Conservation (phyloP, 139 green algal genomes). For the Tetratostichococcus sp. region DNA sequence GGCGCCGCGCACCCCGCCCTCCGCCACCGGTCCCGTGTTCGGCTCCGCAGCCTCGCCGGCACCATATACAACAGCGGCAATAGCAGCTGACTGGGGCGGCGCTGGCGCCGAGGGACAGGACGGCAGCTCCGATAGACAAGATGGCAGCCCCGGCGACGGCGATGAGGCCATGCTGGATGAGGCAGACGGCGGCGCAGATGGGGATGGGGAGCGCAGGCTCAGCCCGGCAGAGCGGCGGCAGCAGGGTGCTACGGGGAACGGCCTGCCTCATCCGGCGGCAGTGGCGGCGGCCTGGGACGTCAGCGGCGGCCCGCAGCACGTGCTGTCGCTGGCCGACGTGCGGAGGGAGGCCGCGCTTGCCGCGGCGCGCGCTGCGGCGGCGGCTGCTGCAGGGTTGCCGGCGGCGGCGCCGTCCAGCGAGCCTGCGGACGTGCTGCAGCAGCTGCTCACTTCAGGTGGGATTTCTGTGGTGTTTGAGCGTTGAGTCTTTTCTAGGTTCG, state of each 20-base stretch:
- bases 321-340: conserved; percentile 24
- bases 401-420: not conserved
- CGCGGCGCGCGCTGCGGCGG: not conserved
- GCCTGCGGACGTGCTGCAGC: conserved; percentile 17
- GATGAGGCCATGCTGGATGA: not conserved
- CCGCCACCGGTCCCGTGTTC: not conserved
- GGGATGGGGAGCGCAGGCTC: no score
- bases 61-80: no score
- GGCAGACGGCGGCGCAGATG: not conserved
- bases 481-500: no score
- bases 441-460: conserved; percentile 26
- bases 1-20: not conserved
- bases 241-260: not conserved
- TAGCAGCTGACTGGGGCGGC: not conserved
- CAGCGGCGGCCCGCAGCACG: not conserved
- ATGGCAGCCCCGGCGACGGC: no score
- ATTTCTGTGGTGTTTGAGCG: no score
- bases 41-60: no score
- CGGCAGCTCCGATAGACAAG: no score
- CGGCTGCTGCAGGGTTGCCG: not conserved
- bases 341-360: conserved; percentile 21
- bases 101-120: not conserved
- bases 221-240: not conserved
- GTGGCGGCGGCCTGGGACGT: not conserved
- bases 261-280: not conserved